Percentiles rank a stretch among this genome's conserved stretches.
phyloP scores from a whole-genome alignment of 352 stramenopile species.

The Pythium aristosporum region DNA sequence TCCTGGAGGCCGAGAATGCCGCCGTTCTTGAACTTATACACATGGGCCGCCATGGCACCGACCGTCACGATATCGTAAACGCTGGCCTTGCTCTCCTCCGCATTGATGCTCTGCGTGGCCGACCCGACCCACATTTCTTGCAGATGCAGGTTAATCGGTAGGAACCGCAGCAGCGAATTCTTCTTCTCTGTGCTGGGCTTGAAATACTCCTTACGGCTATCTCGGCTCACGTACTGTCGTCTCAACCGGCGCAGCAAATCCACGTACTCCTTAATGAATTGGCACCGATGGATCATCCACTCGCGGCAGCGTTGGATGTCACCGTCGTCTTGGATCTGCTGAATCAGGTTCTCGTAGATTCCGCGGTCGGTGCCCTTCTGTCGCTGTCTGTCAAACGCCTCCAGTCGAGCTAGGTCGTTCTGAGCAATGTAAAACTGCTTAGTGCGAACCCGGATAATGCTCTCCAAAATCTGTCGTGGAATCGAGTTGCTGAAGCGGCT shows the following conservation, averaged over 20 bases:
- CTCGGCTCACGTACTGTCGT: conserved; percentile 63
- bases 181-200: conserved; percentile 88
- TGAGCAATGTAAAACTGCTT: conserved; percentile 77
- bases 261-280: conserved; percentile 72
- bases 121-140: conserved; percentile 87
- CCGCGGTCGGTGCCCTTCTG: conserved; percentile 78
- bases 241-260: conserved; percentile 60
- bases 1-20: conserved; percentile 76
- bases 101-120: conserved; percentile 26
- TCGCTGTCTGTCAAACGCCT: conserved; percentile 73
- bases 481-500: conserved; percentile 85
- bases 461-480: conserved; percentile 76
- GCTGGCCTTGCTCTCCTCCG: conserved; percentile 31
- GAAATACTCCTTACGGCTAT: conserved; percentile 80
- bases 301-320: conserved; percentile 81
- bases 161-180: conserved; percentile 70
- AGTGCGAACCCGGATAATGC: conserved; percentile 71
- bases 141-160: conserved; percentile 84
- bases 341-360: conserved; percentile 88
- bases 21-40: conserved; percentile 90
- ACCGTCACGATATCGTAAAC: conserved; percentile 88
- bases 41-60: conserved; percentile 80
- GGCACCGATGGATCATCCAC: conserved; percentile 76
- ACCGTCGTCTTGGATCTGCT: conserved; percentile 87
- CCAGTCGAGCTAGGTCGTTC: conserved; percentile 71